These are phyloP conservation scores for Colletotrichum shisoi DNA, from an alignment of 2,329 filamentous ascomycete genomes.

Conservation along the genomic window DNA sequence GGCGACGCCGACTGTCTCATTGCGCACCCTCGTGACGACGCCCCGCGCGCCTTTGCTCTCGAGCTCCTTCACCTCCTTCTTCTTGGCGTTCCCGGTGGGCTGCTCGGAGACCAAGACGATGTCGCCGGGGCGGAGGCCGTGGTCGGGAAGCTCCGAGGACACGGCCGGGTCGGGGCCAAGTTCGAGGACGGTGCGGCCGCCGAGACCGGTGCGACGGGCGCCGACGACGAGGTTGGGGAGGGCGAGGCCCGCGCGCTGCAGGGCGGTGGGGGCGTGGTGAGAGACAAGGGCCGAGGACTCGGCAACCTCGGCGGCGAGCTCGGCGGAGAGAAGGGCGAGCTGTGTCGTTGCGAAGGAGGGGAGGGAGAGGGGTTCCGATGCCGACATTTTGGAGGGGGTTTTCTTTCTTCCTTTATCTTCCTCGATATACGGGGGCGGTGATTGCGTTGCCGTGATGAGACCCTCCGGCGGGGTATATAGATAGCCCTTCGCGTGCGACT, in stretches of 20 bases:
- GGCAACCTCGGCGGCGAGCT: conserved; percentile 75
- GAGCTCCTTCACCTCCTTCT: conserved; percentile 74
- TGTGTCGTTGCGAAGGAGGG: conserved; percentile 75
- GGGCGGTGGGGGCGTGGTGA: conserved; percentile 70
- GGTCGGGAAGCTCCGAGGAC: conserved; percentile 71
- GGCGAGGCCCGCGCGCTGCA: conserved; percentile 80
- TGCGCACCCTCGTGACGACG: conserved; percentile 72
- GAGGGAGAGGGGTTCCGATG: conserved; percentile 63
- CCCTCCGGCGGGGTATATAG: too few species aligned
- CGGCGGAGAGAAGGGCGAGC: conserved; percentile 72
- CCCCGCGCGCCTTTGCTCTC: conserved; percentile 73
- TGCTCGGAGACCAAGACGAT: conserved; percentile 80
- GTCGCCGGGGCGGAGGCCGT: conserved; percentile 78
- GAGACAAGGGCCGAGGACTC: conserved; percentile 74
- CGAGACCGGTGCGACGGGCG: conserved; percentile 85
- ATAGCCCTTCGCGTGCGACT: background rate
- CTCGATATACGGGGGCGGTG: background rate
- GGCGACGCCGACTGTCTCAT: conserved; percentile 69
- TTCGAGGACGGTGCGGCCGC: conserved; percentile 89
- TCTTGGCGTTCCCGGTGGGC: conserved; percentile 74
- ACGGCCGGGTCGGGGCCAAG: conserved; percentile 77
- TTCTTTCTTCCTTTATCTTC: background rate
- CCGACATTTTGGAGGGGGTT: conserved; percentile 47
- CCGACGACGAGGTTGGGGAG: conserved; percentile 77
- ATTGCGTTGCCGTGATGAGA: too few species aligned